These are phyloP conservation scores for Verticillium dahliae DNA, from an alignment of 2,329 filamentous ascomycete species.

Conservation along the genomic window DNA sequence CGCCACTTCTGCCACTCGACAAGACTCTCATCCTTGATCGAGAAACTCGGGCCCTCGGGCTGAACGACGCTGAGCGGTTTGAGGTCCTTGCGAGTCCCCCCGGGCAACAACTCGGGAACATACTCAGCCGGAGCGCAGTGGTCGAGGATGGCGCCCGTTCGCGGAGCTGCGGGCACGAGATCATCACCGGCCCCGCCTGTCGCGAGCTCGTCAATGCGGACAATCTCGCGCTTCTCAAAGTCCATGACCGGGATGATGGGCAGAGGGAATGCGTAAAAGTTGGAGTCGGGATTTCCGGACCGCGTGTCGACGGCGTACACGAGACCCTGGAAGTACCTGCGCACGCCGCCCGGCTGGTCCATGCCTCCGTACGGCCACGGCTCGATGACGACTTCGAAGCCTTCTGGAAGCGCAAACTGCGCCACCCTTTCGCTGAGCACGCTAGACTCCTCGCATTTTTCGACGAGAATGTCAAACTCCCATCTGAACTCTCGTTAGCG, in stretches of 20 bases:
- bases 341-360: conserved; percentile 14
- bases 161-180: neutral
- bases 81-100: conserved; percentile 42
- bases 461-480: conserved; percentile 27
- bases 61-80: conserved; percentile 58
- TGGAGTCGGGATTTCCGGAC: conserved; percentile 37
- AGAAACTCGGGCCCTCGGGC: conserved; percentile 55
- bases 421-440: neutral
- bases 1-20: conserved; percentile 34
- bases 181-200: conserved; percentile 53
- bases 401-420: conserved; percentile 1
- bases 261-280: conserved; percentile 58
- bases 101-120: conserved; percentile 50
- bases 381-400: conserved; percentile 35
- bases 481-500: conserved; percentile 11
- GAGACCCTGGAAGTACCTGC: conserved; percentile 24
- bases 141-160: conserved; percentile 36
- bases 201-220: conserved; percentile 63
- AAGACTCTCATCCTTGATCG: conserved; percentile 20
- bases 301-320: conserved; percentile 22
- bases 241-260: conserved; percentile 64
- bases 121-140: conserved; percentile 55
- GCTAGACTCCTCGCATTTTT: conserved; percentile 21
- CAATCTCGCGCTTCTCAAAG: conserved; percentile 54
- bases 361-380: conserved; percentile 41